These are phyloP conservation scores for Ilyonectria robusta DNA, from an alignment of 2,329 filamentous ascomycete species.

Conservation along the genomic window DNA sequence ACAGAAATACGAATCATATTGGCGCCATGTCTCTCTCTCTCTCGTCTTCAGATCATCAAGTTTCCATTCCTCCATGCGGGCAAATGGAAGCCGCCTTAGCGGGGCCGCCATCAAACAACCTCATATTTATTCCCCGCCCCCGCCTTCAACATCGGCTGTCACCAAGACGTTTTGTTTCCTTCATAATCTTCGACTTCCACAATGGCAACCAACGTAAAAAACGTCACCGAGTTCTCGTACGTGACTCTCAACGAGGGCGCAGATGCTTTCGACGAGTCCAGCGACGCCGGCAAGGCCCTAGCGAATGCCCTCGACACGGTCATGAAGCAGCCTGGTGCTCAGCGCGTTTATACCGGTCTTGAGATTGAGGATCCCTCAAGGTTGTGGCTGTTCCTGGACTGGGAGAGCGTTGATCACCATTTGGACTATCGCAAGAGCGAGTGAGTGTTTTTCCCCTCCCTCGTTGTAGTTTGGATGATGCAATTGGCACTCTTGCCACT, in stretches of 20 bases:
- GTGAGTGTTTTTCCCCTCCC: slow-evolving; percentile 22
- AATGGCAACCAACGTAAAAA: slow-evolving; percentile 37
- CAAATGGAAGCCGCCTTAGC: slow-evolving; percentile 33
- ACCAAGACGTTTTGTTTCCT: slow-evolving; percentile 19
- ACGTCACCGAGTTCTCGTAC: slow-evolving; percentile 44
- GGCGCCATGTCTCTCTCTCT: too few species aligned
- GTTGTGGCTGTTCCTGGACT: slow-evolving; percentile 46
- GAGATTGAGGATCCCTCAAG: slow-evolving; percentile 44
- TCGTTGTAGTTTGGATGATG: neutral
- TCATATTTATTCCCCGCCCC: slow-evolving; percentile 4
- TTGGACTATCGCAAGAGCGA: slow-evolving; percentile 33
- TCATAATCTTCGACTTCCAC: neutral
- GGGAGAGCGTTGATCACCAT: slow-evolving; percentile 43
- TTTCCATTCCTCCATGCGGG: slow-evolving; percentile 38
- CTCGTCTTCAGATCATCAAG: neutral
- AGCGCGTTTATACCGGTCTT: slow-evolving; percentile 40
- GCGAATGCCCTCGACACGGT: slow-evolving; percentile 36
- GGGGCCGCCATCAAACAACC: slow-evolving; percentile 15
- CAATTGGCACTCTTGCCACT: neutral
- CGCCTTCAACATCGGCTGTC: neutral
- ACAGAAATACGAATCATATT: too few species aligned
- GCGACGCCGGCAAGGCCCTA: slow-evolving; percentile 34
- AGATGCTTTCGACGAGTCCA: slow-evolving; percentile 31
- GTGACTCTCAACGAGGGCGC: slow-evolving; percentile 36
- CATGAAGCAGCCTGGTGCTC: slow-evolving; percentile 43